Percentiles rank a stretch among this genome's conserved stretches.
Evolutionary conservation across 768 basidiomycete species (phyloP).

Genomic region (Ramaria sp.): DNA sequence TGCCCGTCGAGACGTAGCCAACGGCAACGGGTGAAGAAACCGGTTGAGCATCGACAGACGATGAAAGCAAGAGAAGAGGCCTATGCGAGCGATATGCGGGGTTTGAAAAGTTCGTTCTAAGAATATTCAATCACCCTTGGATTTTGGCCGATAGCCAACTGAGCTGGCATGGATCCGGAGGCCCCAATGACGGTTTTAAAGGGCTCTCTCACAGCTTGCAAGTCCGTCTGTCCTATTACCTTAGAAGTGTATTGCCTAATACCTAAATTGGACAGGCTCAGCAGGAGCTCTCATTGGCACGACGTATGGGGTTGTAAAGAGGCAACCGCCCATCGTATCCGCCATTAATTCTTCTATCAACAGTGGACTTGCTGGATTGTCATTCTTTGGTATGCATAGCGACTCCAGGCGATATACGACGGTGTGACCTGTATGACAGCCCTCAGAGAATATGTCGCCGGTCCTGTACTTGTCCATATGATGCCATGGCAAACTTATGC

Average conservation of each 20-base stretch:
- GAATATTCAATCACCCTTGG: too few species aligned
- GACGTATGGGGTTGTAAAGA: conserved; percentile 35
- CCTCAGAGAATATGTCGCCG: conserved; percentile 65
- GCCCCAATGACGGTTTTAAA: conserved; percentile 32
- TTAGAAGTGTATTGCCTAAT: conserved; percentile 19
- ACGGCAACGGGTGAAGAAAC: conserved; percentile 29
- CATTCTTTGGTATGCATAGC: conserved; percentile 61
- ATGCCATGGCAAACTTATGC: conserved; percentile 39
- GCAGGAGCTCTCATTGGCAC: conserved; percentile 38
- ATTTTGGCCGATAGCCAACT: not conserved
- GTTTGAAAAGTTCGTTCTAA: conserved; percentile 1
- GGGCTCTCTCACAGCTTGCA: conserved; percentile 63
- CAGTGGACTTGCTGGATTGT: conserved; percentile 55
- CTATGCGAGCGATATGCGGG: not conserved
- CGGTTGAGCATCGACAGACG: conserved; percentile 28
- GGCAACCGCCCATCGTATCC: conserved; percentile 37
- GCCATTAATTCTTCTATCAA: conserved; percentile 59
- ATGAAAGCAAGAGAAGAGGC: too few species aligned
- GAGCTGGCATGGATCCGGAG: conserved; percentile 1
- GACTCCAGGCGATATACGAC: not conserved
- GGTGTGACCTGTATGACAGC: conserved; percentile 29
- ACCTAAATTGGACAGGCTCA: conserved; percentile 32
- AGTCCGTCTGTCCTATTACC: conserved; percentile 46
- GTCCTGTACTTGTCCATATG: conserved; percentile 43
- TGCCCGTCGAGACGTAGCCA: conserved; percentile 41